These are phyloP conservation scores for Artemisia tridentata DNA, from an alignment of 129 eudicot genomes.

Conservation along the genomic window DNA sequence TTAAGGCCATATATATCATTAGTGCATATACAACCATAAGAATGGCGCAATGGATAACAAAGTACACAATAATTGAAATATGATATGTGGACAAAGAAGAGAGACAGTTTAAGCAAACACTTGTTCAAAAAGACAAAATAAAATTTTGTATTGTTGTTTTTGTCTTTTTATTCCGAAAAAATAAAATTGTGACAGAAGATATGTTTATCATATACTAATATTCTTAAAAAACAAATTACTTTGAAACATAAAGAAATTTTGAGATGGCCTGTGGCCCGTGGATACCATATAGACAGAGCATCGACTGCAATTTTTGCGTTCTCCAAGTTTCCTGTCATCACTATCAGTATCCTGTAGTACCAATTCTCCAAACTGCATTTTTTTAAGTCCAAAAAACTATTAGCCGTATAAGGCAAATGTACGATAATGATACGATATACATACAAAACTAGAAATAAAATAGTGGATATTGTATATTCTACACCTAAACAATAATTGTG, in stretches of 20 bases:
- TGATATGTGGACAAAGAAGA: constrained; percentile 18
- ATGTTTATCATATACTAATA: neutral
- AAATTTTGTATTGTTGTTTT: neutral
- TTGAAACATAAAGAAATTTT: neutral
- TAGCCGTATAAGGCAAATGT: neutral
- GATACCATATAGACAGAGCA: constrained; percentile 84
- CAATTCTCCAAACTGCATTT: constrained; percentile 76
- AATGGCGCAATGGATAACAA: constrained; percentile 1
- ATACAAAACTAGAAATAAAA: neutral
- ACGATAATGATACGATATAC: neutral
- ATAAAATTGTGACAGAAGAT: neutral
- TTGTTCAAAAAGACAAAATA: neutral
- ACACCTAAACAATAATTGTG: too few relatives aligned
- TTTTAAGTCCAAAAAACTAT: neutral
- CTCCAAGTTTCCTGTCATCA: constrained; percentile 79
- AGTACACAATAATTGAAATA: neutral
- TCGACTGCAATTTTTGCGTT: constrained; percentile 79
- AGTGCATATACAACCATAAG: constrained; percentile 15
- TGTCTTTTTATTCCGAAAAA: neutral
- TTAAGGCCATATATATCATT: neutral
- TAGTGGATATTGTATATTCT: neutral
- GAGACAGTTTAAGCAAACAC: neutral
- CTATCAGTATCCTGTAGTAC: constrained; percentile 73
- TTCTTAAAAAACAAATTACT: neutral
- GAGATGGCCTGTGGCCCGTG: too few relatives aligned